Evolutionary conservation across 495 filamentous ascomycete species (phyloP), one percentile per base, ranked within the genome.

Genomic region (Aspergillus heteromorphus): DNA sequence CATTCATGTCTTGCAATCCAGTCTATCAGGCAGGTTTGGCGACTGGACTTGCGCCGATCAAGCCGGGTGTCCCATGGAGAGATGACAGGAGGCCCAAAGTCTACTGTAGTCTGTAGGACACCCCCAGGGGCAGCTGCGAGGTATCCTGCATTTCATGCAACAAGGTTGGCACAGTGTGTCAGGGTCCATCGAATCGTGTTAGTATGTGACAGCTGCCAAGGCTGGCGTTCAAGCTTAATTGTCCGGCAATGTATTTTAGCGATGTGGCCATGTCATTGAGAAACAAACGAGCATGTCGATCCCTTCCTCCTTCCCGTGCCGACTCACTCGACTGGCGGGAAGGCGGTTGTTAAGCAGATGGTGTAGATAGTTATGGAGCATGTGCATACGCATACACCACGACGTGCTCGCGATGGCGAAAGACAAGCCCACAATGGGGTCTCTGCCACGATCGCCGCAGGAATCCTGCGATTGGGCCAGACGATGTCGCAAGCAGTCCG

Each of bases 161-260:
- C 11, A 38, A 38, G 34, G 34, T 38, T 38, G 34, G n/a, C 34
- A n/a, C n/a, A 38, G 34, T 14, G 34, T n/a, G 34, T 38, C 34
- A 38, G 34, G 34, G 34, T 38, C 34, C 34, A 38, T 38, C 34
- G 34, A 38, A 38, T 38, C 34, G 34, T 38, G 34, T 38, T 13
- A 34, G 34, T 9, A 27, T 27, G 34, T 51, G 48, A 45, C 54
- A 38, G 36, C 27, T 48, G 53, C 57, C 57, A 59, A 59, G 57
- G 23, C 52, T 23, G 30, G 41, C 10, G 52, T 59, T 59, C 57
- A 52, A 52, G 52, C 52, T 55, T 59, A 55, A 49, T 45, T 49
- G 49, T 16, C 42, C 23, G 27, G 41, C 38, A 54, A 40, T 50
- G 42, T 11, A 11, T 25, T 48, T 51, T 14, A 29, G 21, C 50